Evolutionary conservation across 2,329 filamentous ascomycete genomes (phyloP), one percentile per base, ranked within the genome.

Genomic region (Cladosporium austrohemisphaericum): DNA sequence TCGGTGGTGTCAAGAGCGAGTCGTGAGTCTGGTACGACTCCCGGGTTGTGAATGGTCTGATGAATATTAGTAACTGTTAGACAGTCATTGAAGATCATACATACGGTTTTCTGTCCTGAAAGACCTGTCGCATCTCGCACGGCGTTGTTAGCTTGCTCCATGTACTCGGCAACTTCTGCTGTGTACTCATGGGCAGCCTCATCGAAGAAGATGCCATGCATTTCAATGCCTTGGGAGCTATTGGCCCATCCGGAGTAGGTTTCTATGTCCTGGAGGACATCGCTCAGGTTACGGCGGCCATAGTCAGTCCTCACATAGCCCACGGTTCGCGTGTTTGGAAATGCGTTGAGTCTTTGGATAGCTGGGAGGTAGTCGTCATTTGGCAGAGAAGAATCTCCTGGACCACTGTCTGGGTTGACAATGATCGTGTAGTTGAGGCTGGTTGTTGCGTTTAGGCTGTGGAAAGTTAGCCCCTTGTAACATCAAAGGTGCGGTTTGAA

Each of bases 121-220:
- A 57, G 51, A 18, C 57, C 57, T 7, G 19, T 22, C 5, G 54
- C 44, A 37, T 43, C 52, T 32, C 52, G 52, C 18, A 55, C 57
- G 29, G 49, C 53, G 13, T 55, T 9, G 16, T 58, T 56, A 20
- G 53, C 51, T 29, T 18, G 38, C 13, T 26, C 19, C 33, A 58
- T 41, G 28, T 53, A 55, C 25, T 47, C 26, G 3, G 29, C 22
- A n/a, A 37, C 41, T 11, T 55, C 49, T 10, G 43, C 19, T 13
- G 47, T 29, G 28, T 51, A 54, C 10, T 55, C 48, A 10, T 50
- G 47, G 1, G 53, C 55, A 10, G 58, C 54, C 44, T 61, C 59
- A 47, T 62, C 60, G 45, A 62, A 52, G 50, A 62, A 62, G 31
- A 63, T 62, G 28, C 57, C 59, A 26, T 58, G 55, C 16, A 60